Evolutionary conservation across 2,329 filamentous ascomycete species (phyloP), one percentile per base, ranked within the genome.

Genomic region (Zymoseptoria tritici): DNA sequence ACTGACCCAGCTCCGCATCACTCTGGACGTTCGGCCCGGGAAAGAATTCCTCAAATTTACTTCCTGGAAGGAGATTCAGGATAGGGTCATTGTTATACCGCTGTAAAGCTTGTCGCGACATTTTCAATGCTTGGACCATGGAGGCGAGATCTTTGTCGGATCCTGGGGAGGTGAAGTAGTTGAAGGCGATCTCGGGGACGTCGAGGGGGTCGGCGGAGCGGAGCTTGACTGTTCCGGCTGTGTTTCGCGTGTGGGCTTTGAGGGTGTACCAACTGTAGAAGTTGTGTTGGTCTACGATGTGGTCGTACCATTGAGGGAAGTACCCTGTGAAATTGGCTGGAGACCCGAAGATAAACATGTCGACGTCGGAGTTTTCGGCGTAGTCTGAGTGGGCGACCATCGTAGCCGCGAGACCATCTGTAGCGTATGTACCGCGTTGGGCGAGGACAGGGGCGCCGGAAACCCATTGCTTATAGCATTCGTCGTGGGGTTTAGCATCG

Each of bases 221-320:
- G 4, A 91, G 80, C 3, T 73, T 79, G 3, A 91, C 86, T 1
- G 79, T 81, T 8, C 88, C 88, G 5, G 72, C 78, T 71, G 72
- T 73, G 70, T 89, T 88, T 56, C 83, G 81, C 0, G 85, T 80
- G 66, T 87, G 85, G 0, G 82, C 80, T 72, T 87, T 86, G 57
- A 90, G 77, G 2, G 81, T 78, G 9, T 74, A 73, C 79, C 79
- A 81, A 11, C 75, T 74, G 74, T 76, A 81, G 61, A 78, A 75
- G 42, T 76, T 76, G 2, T 74, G 74, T 54, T 74, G 78, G 1
- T 72, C 69, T 1, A 78, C 73, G 2, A 77, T 74, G 62, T 79
- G 76, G 22, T 75, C 68, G 1, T 79, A 76, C 64, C 80, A 85
- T 20, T 79, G 77, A 0, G 81, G 81, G 73, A 80, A 84, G 73